Evolutionary conservation across 768 basidiomycete species (phyloP).

Genomic region (Lactarius hengduanensis): DNA sequence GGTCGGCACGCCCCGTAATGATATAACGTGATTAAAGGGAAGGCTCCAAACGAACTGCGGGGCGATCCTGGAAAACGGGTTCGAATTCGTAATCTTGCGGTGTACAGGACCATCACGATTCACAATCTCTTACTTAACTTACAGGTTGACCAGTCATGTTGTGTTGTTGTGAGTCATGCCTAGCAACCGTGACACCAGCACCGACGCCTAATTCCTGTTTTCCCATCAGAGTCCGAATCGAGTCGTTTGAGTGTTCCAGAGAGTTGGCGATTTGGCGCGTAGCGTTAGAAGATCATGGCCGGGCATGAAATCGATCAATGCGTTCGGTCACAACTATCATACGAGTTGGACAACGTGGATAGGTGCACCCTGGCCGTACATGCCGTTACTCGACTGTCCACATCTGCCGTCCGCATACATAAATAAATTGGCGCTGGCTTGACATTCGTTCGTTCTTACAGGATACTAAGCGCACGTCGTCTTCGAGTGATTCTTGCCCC

Average conservation of each 20-base stretch:
- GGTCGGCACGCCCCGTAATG: not conserved
- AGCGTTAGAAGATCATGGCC: not conserved
- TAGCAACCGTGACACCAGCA: not conserved
- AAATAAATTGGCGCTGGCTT: not conserved
- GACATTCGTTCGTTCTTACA: not conserved
- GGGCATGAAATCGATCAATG: not conserved
- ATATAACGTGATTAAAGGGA: not conserved
- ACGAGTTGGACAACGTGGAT: not conserved
- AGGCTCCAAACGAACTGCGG: slow-evolving; percentile 5
- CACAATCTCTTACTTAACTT: slow-evolving; percentile 5
- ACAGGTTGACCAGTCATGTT: not conserved
- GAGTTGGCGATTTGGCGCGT: not conserved
- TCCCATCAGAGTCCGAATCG: not conserved
- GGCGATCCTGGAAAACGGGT: slow-evolving; percentile 15
- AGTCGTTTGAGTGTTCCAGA: not conserved
- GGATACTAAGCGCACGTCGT: not conserved
- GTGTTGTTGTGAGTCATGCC: slow-evolving; percentile 3
- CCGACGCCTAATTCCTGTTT: not conserved
- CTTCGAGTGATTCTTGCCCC: not conserved
- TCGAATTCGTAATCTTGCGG: not conserved
- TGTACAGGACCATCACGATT: not conserved
- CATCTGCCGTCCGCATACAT: not conserved
- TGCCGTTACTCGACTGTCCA: not conserved
- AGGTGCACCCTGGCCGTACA: not conserved
- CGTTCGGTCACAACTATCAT: not conserved